These are phyloP conservation scores for Antitrichia curtipendula DNA, from an alignment of 225 moss, liverwort and hornwort species.

Conservation along the genomic window DNA sequence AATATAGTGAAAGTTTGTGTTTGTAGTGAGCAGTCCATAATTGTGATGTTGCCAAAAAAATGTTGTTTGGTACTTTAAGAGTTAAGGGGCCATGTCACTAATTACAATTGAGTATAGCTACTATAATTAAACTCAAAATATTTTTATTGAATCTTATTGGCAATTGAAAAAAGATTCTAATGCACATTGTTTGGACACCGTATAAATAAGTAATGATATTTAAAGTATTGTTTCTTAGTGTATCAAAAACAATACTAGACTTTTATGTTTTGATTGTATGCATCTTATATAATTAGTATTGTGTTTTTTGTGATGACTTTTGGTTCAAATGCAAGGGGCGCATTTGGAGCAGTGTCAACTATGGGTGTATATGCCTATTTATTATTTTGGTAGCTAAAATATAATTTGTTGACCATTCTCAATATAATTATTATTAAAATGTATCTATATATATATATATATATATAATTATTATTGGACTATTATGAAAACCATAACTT, in stretches of 20 bases:
- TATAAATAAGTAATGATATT: neutral
- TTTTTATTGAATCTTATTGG: neutral
- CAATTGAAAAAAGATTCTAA: neutral
- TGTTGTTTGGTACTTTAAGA: no score
- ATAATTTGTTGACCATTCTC: neutral
- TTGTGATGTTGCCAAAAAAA: no score
- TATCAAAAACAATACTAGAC: neutral
- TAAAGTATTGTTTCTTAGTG: fast-evolving
- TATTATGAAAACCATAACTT: neutral
- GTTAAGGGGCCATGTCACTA: neutral
- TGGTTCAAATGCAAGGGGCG: neutral
- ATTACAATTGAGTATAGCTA: neutral
- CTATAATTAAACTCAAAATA: neutral
- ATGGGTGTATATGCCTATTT: fast-evolving
- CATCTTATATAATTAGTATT: neutral
- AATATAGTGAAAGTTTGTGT: no score
- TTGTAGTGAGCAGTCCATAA: no score
- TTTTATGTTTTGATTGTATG: neutral
- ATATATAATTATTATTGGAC: neutral
- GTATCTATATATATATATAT: no score
- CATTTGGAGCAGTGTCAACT: fast-evolving
- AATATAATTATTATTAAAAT: neutral
- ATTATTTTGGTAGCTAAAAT: neutral
- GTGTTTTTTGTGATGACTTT: fast-evolving
- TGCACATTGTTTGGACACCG: fast-evolving